Evolutionary conservation across 345 rosid genomes (phyloP).

Genomic region (Rhodomyrtus tomentosa): DNA sequence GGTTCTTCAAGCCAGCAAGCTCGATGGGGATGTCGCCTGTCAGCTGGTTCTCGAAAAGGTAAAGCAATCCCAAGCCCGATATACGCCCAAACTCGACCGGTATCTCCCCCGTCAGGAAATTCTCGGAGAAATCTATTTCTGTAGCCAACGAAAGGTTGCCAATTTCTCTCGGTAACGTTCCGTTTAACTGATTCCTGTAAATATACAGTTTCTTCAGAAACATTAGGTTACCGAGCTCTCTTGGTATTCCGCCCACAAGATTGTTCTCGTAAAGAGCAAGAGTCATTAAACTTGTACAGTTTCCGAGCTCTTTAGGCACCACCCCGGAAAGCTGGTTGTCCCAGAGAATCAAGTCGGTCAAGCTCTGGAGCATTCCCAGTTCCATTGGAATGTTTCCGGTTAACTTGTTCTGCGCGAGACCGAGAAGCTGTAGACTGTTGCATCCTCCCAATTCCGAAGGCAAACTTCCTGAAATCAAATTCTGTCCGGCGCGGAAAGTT

Average conservation of each 20-base stretch:
- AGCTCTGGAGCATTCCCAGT: conserved; percentile 51
- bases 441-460: conserved; percentile 71
- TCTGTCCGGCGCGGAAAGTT: conserved; percentile 74
- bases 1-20: conserved; percentile 53
- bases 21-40: conserved; percentile 60
- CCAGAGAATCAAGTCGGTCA: conserved; percentile 65
- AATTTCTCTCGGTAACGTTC: conserved; percentile 66
- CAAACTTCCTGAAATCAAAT: conserved; percentile 68
- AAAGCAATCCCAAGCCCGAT: conserved; percentile 48
- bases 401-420: conserved; percentile 76
- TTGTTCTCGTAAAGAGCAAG: conserved; percentile 79
- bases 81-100: conserved; percentile 56
- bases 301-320: conserved; percentile 61
- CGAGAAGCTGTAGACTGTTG: conserved; percentile 48
- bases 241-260: conserved; percentile 53
- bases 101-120: conserved; percentile 53
- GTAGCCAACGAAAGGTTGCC: conserved; percentile 58
- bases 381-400: conserved; percentile 57
- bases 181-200: conserved; percentile 60
- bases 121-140: conserved; percentile 87
- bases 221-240: conserved; percentile 45
- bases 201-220: conserved; percentile 42
- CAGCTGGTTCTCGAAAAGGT: conserved; percentile 73
- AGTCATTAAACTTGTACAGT: conserved; percentile 45
- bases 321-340: conserved; percentile 59